A percentile compares a stretch with the other conserved stretches of the same genome.
Conservation (phyloP, 2,329 filamentous ascomycete genomes). For the Beauveria sp. region DNA sequence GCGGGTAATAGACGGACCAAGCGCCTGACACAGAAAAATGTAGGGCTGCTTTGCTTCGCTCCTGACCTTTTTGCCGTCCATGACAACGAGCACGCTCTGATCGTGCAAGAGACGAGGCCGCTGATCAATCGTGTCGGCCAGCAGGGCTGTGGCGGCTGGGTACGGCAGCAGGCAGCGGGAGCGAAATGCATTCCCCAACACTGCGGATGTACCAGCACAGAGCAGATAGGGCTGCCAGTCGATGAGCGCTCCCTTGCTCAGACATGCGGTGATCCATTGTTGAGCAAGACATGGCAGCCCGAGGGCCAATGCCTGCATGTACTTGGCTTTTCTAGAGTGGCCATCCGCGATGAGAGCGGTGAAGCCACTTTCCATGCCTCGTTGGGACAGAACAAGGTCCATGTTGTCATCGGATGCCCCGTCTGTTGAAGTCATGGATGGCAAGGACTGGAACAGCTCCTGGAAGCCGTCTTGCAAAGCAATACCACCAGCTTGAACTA, state of each 20-base stretch:
- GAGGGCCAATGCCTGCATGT: conserved; percentile 87
- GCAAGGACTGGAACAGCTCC: conserved; percentile 58
- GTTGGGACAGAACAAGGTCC: conserved; percentile 43
- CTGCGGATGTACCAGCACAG: conserved; percentile 71
- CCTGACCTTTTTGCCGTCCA: conserved; percentile 46
- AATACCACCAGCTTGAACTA: conserved; percentile 63
- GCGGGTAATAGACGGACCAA: conserved; percentile 65
- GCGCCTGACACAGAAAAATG: conserved; percentile 68
- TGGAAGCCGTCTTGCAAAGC: conserved; percentile 72
- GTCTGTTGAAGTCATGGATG: conserved; percentile 27
- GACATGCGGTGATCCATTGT: conserved; percentile 71
- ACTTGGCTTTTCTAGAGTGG: conserved; percentile 82
- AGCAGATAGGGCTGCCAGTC: conserved; percentile 79
- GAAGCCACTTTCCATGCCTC: conserved; percentile 57
- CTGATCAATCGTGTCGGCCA: conserved; percentile 48
- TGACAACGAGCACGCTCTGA: conserved; percentile 65
- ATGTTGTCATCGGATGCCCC: conserved; percentile 22
- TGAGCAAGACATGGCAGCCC: conserved; percentile 79
- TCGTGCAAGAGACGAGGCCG: conserved; percentile 58
- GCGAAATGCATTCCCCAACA: conserved; percentile 67
- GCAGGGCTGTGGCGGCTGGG: conserved; percentile 45
- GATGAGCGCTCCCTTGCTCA: conserved; percentile 52
- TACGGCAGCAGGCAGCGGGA: conserved; percentile 63
- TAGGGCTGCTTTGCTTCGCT: conserved; percentile 63
- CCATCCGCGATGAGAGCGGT: conserved; percentile 78